Conservation (phyloP, 202 grass and related monocot species). For the Brachypodium distachyon region DNA sequence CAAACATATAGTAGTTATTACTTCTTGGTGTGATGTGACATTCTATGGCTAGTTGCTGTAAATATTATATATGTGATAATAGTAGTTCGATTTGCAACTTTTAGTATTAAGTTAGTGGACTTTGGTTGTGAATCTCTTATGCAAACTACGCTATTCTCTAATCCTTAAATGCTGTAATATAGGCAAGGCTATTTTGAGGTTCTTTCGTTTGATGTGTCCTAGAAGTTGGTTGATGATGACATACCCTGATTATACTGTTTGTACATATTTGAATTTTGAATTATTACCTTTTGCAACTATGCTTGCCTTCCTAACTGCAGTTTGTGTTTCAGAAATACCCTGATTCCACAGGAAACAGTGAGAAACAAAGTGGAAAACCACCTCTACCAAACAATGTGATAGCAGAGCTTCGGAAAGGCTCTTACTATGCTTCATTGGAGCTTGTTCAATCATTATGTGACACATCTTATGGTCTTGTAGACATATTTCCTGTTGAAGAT, state of each 20-base stretch:
- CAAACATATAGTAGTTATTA: neutral
- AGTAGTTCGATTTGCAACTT: neutral
- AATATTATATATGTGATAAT: neutral
- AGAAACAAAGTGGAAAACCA: slow-evolving; percentile 74
- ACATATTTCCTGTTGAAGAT: slow-evolving; percentile 96
- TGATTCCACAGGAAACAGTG: slow-evolving; percentile 47
- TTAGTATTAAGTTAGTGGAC: neutral
- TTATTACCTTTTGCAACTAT: neutral
- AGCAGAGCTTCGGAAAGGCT: slow-evolving; percentile 81
- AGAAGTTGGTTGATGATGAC: neutral
- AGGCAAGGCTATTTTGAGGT: neutral
- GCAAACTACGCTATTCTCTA: neutral
- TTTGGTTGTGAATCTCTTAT: neutral
- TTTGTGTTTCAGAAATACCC: slow-evolving; percentile 56
- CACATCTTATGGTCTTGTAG: slow-evolving; percentile 92
- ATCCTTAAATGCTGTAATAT: neutral
- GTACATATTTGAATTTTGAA: neutral
- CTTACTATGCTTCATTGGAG: slow-evolving; percentile 95
- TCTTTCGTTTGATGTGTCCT: neutral
- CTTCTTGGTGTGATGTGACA: neutral
- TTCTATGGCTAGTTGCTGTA: neutral
- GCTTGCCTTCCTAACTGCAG: slow-evolving; percentile 8
- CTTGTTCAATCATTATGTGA: slow-evolving; percentile 95
- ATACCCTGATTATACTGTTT: neutral
- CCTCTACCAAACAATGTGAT: slow-evolving; percentile 82